These are phyloP conservation scores for Kickxella alabastrina DNA, from an alignment of 192 early-diverging fungal species.

Conservation along the genomic window DNA sequence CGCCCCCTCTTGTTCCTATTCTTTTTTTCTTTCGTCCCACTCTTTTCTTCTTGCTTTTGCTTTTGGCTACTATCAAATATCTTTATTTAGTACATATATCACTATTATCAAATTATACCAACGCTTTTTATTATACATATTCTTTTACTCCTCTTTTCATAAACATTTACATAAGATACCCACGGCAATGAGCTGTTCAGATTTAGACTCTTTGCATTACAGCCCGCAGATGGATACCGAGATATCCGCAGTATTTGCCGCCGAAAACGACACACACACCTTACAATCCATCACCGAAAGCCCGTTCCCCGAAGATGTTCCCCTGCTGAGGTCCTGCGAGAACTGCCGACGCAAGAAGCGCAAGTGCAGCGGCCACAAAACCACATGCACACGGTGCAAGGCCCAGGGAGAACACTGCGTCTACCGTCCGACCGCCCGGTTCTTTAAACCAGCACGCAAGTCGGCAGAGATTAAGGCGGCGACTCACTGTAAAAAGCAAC, in stretches of 20 bases:
- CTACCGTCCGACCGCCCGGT: conserved; percentile 42
- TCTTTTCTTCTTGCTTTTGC: no score
- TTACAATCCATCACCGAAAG: neutral
- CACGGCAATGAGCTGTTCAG: neutral
- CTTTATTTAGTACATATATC: no score
- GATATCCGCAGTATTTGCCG: no score
- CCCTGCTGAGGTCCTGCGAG: conserved; percentile 45
- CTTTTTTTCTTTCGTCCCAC: no score
- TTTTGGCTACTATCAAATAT: no score
- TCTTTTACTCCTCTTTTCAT: no score
- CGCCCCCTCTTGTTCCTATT: no score
- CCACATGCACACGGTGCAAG: conserved; percentile 33
- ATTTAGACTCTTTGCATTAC: neutral
- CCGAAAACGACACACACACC: conserved; percentile 4
- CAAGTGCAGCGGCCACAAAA: conserved; percentile 47
- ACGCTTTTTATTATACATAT: no score
- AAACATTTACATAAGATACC: no score
- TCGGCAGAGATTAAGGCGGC: no score
- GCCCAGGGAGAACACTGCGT: conserved; percentile 28
- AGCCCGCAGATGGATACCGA: no score
- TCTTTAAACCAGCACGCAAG: conserved; percentile 27
- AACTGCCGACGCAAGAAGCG: conserved; percentile 47
- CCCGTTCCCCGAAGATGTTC: conserved; percentile 18
- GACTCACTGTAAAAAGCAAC: conserved; percentile 1
- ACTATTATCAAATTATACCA: no score